phyloP scores from a whole-genome alignment of 169 alveolate species.

The Plasmodium gallinaceum region DNA sequence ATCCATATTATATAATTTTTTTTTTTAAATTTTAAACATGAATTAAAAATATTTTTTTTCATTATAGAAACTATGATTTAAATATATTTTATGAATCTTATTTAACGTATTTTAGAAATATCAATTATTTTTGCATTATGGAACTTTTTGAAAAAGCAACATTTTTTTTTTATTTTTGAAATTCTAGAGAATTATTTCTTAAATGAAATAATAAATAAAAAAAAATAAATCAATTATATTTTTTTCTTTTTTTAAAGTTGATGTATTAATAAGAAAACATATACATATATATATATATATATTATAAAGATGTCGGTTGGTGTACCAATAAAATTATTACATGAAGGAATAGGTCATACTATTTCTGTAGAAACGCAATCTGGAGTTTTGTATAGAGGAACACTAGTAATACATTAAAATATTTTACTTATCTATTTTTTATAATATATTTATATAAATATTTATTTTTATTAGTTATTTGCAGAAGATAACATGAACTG shows the following conservation, averaged over 20 bases:
- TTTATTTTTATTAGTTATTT: slow-evolving; percentile 75
- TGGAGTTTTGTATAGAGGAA: slow-evolving; percentile 96
- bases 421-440: not conserved
- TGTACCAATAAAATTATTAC: slow-evolving; percentile 97
- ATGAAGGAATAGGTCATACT: slow-evolving; percentile 99
- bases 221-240: not conserved
- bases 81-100: too few relatives aligned
- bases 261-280: slow-evolving; percentile 12
- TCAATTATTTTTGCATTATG: not conserved
- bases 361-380: slow-evolving; percentile 98
- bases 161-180: not conserved
- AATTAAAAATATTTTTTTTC: too few relatives aligned
- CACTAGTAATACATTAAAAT: slow-evolving; percentile 86
- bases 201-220: not conserved
- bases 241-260: not conserved
- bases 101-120: too few relatives aligned
- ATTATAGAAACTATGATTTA: too few relatives aligned
- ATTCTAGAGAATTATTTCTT: not conserved
- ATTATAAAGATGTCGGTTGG: slow-evolving; percentile 92
- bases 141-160: not conserved
- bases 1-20: too few relatives aligned
- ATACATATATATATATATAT: slow-evolving; percentile 4
- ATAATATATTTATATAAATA: not conserved
- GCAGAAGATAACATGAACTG: slow-evolving; percentile 99
- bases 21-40: too few relatives aligned